These are phyloP conservation scores for Pseudozyma pruni DNA, from an alignment of 1,284 basidiomycete genomes.

Conservation along the genomic window DNA sequence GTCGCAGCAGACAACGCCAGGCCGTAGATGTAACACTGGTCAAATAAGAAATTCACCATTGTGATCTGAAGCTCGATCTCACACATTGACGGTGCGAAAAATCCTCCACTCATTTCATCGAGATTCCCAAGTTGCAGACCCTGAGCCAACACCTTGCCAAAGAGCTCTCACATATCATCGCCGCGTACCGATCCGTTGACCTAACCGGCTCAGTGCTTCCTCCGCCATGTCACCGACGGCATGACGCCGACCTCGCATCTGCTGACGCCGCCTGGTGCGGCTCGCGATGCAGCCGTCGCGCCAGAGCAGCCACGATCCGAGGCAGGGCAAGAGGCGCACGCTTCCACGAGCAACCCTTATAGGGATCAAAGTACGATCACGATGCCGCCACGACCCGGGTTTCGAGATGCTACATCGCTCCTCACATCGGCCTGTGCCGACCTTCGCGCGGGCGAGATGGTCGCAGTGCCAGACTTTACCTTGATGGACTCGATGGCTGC, in stretches of 20 bases:
- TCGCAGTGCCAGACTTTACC: conserved; percentile 78
- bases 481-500: conserved; percentile 89
- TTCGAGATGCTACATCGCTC: conserved; percentile 31
- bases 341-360: not conserved
- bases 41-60: no score
- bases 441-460: conserved; percentile 72
- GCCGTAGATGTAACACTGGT: no score
- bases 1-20: no score
- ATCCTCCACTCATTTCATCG: no score
- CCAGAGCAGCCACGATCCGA: not conserved
- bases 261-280: not conserved
- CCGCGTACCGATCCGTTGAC: no score
- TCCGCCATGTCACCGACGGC: conserved; percentile 3
- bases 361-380: not conserved
- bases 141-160: no score
- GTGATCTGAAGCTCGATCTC: no score
- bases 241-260: not conserved
- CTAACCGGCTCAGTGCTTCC: not conserved
- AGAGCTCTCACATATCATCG: no score
- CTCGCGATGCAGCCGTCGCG: not conserved
- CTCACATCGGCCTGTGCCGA: conserved; percentile 29
- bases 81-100: no score
- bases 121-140: no score
- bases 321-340: not conserved
- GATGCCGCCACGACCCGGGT: conserved; percentile 4